These are phyloP conservation scores for Myxozyma nipponensis DNA, from an alignment of 805 yeast species.

Conservation along the genomic window DNA sequence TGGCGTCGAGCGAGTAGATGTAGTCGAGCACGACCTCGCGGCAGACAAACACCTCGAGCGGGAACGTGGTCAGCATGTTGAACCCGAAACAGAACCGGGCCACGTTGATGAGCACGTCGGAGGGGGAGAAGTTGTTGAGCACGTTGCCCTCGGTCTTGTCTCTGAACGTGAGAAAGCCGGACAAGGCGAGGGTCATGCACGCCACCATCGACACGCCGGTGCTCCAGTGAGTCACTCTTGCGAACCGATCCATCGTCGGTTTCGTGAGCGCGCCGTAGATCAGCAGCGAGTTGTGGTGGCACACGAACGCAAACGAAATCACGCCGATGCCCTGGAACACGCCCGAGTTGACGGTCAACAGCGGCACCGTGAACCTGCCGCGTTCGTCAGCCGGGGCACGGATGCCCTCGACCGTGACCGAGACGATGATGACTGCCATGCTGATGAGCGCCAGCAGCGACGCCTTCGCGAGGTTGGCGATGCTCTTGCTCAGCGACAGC, in stretches of 20 bases:
- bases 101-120: slow-evolving; percentile 70
- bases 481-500: slow-evolving; percentile 71
- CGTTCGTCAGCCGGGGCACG: slow-evolving; percentile 46
- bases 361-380: slow-evolving; percentile 45
- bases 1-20: slow-evolving; percentile 24
- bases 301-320: slow-evolving; percentile 89
- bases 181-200: slow-evolving; percentile 71
- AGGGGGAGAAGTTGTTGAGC: slow-evolving; percentile 76
- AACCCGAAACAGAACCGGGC: slow-evolving; percentile 90
- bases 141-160: slow-evolving; percentile 80
- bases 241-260: slow-evolving; percentile 73
- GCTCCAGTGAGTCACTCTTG: slow-evolving; percentile 75
- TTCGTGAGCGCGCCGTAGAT: slow-evolving; percentile 77
- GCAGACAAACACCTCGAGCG: slow-evolving; percentile 84
- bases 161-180: slow-evolving; percentile 73
- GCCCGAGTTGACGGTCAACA: slow-evolving; percentile 52
- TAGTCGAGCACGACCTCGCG: slow-evolving; percentile 79
- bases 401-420: slow-evolving; percentile 75
- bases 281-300: slow-evolving; percentile 91
- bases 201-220: slow-evolving; percentile 76
- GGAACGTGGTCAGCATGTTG: slow-evolving; percentile 89
- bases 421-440: slow-evolving; percentile 71
- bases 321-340: slow-evolving; percentile 91
- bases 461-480: slow-evolving; percentile 80
- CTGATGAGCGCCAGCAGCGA: slow-evolving; percentile 80